phyloP scores from a whole-genome alignment of 306 rosid species.

The apple (Malus domestica) region ASM211411v1 NC_041790.1:11791001-11791500 shows the following conservation, averaged over 20 bases:
- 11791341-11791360: slow-evolving; percentile 14
- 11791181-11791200: background rate
- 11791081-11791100: slow-evolving; percentile 9
- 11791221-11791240: slow-evolving; percentile 17
- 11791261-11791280: slow-evolving; percentile 13
- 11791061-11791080: slow-evolving; percentile 18
- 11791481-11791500: slow-evolving; percentile 12
- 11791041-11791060: background rate
- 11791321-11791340: slow-evolving; percentile 19
- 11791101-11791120: background rate
- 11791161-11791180: slow-evolving; percentile 17
- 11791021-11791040: background rate
- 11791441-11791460: slow-evolving; percentile 5
- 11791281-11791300: slow-evolving; percentile 12
- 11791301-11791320: slow-evolving; percentile 26
- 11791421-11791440: slow-evolving; percentile 14
- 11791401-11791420: slow-evolving; percentile 20
- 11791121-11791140: background rate
- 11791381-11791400: slow-evolving; percentile 27
- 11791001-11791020: slow-evolving; percentile 20
- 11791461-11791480: slow-evolving; percentile 5
- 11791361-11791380: slow-evolving; percentile 27
- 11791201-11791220: background rate
- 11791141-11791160: background rate
- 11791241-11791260: background rate